Evolutionary conservation across 78 protist species (phyloP).

Genomic region (Pigoraptor vietnamica): DNA sequence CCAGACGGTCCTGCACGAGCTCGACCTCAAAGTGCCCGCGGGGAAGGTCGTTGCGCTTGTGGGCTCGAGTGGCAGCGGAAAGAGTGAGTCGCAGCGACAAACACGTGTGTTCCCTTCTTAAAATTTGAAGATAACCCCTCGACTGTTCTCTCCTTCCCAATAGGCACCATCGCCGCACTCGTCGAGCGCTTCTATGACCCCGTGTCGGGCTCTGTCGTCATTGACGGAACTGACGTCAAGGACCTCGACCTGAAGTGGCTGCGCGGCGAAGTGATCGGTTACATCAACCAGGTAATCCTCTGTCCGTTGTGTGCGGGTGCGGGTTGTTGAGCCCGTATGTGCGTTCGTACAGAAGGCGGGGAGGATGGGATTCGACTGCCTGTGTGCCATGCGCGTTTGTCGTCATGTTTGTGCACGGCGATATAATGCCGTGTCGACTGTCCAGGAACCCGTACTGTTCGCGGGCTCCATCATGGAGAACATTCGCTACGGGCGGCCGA

Average conservation of each 20-base stretch:
- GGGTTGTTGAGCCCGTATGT: conserved; percentile 34
- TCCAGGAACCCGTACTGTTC: no score
- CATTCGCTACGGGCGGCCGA: no score
- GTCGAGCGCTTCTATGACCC: conserved; percentile 71
- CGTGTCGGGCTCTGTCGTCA: conserved; percentile 43
- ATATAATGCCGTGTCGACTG: no score
- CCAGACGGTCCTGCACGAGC: neutral
- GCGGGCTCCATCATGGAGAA: no score
- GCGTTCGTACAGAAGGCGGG: no score
- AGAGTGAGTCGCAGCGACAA: no score
- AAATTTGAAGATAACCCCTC: no score
- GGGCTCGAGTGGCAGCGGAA: conserved; percentile 83
- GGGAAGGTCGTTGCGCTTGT: conserved; percentile 75
- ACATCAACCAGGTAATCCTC: conserved; percentile 46
- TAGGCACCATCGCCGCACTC: conserved; percentile 55
- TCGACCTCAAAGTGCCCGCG: conserved; percentile 21
- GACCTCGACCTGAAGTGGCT: conserved; percentile 42
- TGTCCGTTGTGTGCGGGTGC: conserved; percentile 25
- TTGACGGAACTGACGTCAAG: conserved; percentile 61
- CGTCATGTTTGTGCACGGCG: no score
- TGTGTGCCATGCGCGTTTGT: no score
- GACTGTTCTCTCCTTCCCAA: no score
- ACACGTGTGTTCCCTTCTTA: no score
- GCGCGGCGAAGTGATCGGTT: conserved; percentile 1
- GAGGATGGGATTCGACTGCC: no score